These are phyloP conservation scores for Penicillium oxalicum DNA, from an alignment of 2,329 filamentous ascomycete genomes.

Conservation along the genomic window DNA sequence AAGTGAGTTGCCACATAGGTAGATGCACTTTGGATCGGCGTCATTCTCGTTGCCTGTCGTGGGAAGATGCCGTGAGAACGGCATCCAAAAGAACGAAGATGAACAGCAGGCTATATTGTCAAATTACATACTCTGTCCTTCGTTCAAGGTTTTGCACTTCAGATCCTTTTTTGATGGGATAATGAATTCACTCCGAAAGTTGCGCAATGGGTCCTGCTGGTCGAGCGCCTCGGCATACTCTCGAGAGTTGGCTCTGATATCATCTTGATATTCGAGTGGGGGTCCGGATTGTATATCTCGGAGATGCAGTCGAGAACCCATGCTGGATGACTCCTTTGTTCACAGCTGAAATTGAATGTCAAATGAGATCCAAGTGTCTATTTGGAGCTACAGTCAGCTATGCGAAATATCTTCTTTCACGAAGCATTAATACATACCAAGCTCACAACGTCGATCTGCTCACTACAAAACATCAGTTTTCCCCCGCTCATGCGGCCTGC, in stretches of 20 bases:
- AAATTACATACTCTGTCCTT: constrained; percentile 23
- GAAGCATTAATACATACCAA: no score
- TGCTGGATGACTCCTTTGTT: neutral
- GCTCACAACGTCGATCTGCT: neutral
- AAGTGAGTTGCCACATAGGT: constrained; percentile 86
- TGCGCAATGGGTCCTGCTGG: constrained; percentile 53
- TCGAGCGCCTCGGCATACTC: constrained; percentile 50
- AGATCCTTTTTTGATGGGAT: constrained; percentile 70
- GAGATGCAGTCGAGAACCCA: constrained; percentile 27
- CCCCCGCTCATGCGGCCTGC: constrained; percentile 14
- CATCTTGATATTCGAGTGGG: constrained; percentile 27
- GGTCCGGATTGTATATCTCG: constrained; percentile 23
- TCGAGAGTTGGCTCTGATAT: constrained; percentile 30
- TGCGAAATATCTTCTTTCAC: no score
- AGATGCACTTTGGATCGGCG: constrained; percentile 54
- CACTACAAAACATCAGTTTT: neutral
- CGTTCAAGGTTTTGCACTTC: constrained; percentile 53
- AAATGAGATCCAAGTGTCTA: neutral
- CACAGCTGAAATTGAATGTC: neutral
- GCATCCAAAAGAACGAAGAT: neutral
- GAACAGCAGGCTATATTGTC: neutral
- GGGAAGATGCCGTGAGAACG: neutral
- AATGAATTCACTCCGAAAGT: constrained; percentile 65
- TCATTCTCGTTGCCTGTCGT: constrained; percentile 22
- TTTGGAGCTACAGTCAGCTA: neutral